Base-by-base conservation (phyloP, 2,329 filamentous ascomycete genomes). In the Trichoderma pleuroti region DNA sequence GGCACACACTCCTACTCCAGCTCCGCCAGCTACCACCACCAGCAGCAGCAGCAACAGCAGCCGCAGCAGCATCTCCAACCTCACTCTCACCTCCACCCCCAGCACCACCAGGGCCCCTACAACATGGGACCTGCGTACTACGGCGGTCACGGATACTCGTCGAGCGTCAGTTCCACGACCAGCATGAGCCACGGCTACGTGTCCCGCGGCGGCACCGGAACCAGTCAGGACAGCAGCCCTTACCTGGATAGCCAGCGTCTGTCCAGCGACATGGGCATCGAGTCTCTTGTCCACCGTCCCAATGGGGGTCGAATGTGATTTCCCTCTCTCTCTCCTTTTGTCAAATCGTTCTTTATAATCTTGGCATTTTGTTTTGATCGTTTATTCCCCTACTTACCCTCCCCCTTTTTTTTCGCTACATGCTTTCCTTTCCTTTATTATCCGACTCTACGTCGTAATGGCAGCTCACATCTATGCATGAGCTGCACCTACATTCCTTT, bases 261-360 rank as follows among this genome's bases (percentile, higher is more conserved):
- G 68, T 82, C 87, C 7, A 84, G 86, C 62, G 87, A 89, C 74
- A 89, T 90, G 87, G 87, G 86, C 28, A 89, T 90, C 74, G 85
- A 85, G 65, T 82, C 86, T 64, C 85, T 90, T 71, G 87, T 90
- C 74, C 87, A 89, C 78, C 82, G 86, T 28, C 81, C 84, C 16
- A 76, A 78, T 10, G 76, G 79, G 42, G 75, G 76, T 28, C 75
- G 76, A 36, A 34, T 76, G 46, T 77, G 70, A 62, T 28, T 9
- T n/a, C 30, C 32, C 18, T 32, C 30, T 24, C 30, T 52, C 26
- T 56, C 24, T 26, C 6, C n/a, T 21, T 26, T 54, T 63, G 36
- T 3, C 21, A 26, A 36, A 21, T 16, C 34, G 11, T 26, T 49
- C 42, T 46, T 59, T 60, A 46, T 39, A 34, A 54, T 66, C 11